Evolutionary conservation across 352 stramenopile species (phyloP).

Genomic region (Sclerospora graminicola): DNA sequence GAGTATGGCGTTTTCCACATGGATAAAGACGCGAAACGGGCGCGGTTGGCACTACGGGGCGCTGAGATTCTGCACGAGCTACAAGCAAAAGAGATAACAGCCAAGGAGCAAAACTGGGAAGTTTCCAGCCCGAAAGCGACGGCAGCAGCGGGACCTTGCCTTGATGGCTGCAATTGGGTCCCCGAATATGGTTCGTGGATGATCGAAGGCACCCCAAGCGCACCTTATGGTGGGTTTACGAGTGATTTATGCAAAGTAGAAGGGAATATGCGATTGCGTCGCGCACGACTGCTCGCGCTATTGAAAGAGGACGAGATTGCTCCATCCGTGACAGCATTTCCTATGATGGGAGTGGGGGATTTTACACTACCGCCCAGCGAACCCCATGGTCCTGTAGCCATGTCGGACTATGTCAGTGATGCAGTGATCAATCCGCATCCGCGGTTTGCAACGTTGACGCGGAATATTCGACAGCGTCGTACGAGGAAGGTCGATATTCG

Average conservation of each 20-base stretch:
- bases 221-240: constrained; percentile 92
- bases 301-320: constrained; percentile 94
- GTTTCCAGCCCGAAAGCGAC: constrained; percentile 5
- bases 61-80: constrained; percentile 93
- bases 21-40: constrained; percentile 76
- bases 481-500: constrained; percentile 82
- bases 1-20: constrained; percentile 98
- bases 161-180: constrained; percentile 95
- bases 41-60: constrained; percentile 86
- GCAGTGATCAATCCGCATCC: constrained; percentile 98
- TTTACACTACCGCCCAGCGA: constrained; percentile 75
- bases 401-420: constrained; percentile 97
- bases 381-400: constrained; percentile 68
- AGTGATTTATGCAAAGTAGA: constrained; percentile 94
- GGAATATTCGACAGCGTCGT: constrained; percentile 96
- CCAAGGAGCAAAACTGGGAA: constrained; percentile 18
- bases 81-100: constrained; percentile 78
- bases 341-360: constrained; percentile 92
- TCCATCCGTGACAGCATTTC: constrained; percentile 94
- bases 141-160: constrained; percentile 12
- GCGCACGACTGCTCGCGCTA: constrained; percentile 90
- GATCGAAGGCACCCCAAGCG: constrained; percentile 95
- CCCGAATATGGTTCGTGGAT: constrained; percentile 99
- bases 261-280: constrained; percentile 94
- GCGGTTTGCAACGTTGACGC: constrained; percentile 95